Base-by-base conservation (phyloP, 441 rosid genomes). In the Brassica hybrid region DNA sequence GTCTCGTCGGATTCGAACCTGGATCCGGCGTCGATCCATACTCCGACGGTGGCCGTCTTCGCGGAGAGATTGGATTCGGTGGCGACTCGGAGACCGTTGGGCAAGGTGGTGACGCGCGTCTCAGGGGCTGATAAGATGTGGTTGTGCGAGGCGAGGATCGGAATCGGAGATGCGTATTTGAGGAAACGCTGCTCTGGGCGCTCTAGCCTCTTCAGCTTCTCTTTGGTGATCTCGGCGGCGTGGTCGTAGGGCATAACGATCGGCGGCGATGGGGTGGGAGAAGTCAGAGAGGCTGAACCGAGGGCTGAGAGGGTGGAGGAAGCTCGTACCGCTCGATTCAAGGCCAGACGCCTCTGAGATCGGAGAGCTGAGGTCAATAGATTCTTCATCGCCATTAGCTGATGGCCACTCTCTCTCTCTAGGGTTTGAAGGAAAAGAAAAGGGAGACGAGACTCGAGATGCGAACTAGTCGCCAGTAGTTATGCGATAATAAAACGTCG, bases 11-110 rank as follows among this genome's bases (percentile, higher is more conserved):
- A 87, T 87, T 93, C 98, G 23, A 90, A 93, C 50, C 98, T 79
- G 38, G 97, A 94, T 73, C 99, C 99, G 2, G 99, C 97, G 59
- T 96, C 99, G 75, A 96, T 96, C 99, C 99, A 96, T 16, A 94
- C 99, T 21, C 99, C 99, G 7, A 96, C 98, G 1, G 99, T 92
- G 16, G 98, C 97, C 0, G 98, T 89, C 71, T 83, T 88, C 3
- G 89, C 74, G 4, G 98, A 84, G 5, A 96, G 97, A 18, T 85
- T 86, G 0, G 99, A 96, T 74, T 94, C 99, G 0, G 99, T 94
- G 3, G 99, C 98, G 3, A 96, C 87, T 1, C 99, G 90, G 60
- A 94, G 91, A 64, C 99, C 98, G 27, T 87, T 94, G 57, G 96
- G 84, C 23, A 96, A 88, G 19, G 97, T 91, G 6, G 99, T 96